Evolutionary conservation across 1,284 basidiomycete species (phyloP), one percentile per base, ranked within the genome.

Genomic region (Anthracocystis setariae): DNA sequence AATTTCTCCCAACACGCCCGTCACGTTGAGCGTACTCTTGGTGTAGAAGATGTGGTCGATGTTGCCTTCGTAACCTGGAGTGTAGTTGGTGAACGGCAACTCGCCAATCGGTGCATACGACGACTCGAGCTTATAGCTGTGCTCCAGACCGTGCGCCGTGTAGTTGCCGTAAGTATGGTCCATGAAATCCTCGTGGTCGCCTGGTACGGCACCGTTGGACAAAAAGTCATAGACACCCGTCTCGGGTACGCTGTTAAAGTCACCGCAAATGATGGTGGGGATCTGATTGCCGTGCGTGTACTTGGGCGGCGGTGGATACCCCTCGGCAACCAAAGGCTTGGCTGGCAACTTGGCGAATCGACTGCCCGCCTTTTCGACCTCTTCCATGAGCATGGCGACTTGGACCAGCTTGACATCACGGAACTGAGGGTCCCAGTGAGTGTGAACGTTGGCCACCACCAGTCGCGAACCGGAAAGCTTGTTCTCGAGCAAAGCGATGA

Each of bases 361-460:
- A 55, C 89, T 87, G 5, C 91, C 90, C 51, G 93, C 89, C 87
- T 93, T 93, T 85, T 94, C 91, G 29, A 98, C 85, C 82, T 97
- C 93, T 72, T 98, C 95, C 79, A 97, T 87, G 57, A 98, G 86
- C 78, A 98, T 88, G 8, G 93, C 95, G 9, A 89, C 89, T 83
- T 99, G 96, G 1, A 98, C 93, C 61, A 99, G 89, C 86, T 99
- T 99, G 85, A 99, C 96, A 83, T 99, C 96, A 52, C 92, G 87
- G 85, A 90, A 97, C 59, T 89, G 88, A 23, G 92, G 92, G 82
- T 98, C 91, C 95, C 95, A 98, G 82, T 91, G 89, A 60, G 98
- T 89, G 84, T 98, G 96, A 2, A 90, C 89, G 82, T 98, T 98
- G 54, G 91, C 91, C 56, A 97, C 88, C 70, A 98, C 88, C 48